phyloP scores from a whole-genome alignment of 2,329 filamentous ascomycete species.

The Diaporthe amygdali region DNA sequence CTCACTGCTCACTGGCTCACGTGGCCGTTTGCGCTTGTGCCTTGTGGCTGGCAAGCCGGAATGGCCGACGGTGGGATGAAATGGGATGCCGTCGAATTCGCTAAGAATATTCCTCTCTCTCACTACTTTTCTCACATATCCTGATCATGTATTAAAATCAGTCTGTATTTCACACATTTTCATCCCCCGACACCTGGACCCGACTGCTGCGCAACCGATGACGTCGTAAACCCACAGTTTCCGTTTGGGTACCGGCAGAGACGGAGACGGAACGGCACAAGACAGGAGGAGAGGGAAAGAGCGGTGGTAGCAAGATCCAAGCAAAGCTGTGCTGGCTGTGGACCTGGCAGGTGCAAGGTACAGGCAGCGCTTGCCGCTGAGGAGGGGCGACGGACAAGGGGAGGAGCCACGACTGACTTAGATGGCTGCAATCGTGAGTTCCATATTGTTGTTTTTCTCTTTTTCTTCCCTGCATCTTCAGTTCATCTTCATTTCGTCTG shows the following conservation, averaged over 20 bases:
- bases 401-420: constrained; percentile 2
- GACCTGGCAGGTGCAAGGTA: constrained; percentile 4
- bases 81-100: not conserved
- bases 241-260: not conserved
- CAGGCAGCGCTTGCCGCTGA: not conserved
- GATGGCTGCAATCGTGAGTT: constrained; percentile 26
- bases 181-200: not conserved
- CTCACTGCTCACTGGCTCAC: not conserved
- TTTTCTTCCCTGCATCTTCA: not conserved
- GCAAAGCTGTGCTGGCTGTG: not conserved
- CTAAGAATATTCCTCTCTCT: not conserved
- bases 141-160: not conserved
- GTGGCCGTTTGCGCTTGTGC: constrained; percentile 8
- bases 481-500: not conserved
- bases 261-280: not conserved
- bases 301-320: not conserved
- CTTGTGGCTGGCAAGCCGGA: not conserved
- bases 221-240: constrained; percentile 4
- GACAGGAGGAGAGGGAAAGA: not conserved
- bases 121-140: not conserved
- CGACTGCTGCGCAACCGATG: not conserved
- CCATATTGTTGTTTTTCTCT: not conserved
- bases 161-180: not conserved
- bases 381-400: constrained; percentile 6
- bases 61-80: constrained; percentile 9